Conservation (phyloP, 106 monocot genomes). For the Apostasia shenzhenica region DNA sequence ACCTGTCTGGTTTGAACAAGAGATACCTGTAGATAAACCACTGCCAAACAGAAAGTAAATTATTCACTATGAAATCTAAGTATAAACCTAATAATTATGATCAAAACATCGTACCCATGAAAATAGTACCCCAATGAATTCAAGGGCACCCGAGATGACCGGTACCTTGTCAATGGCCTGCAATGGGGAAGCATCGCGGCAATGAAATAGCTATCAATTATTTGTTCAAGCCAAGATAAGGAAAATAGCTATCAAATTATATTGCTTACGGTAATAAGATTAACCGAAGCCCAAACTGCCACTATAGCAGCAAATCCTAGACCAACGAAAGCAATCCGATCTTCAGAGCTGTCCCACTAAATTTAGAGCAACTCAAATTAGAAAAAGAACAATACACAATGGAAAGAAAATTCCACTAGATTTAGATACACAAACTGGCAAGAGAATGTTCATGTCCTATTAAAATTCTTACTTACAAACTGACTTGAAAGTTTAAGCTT, state of each 20-base stretch:
- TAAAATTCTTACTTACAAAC: neutral
- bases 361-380: slow-evolving; percentile 8
- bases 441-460: neutral
- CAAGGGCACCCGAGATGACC: slow-evolving; percentile 43
- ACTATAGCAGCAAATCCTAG: slow-evolving; percentile 75
- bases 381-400: neutral
- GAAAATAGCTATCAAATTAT: neutral
- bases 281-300: slow-evolving; percentile 65
- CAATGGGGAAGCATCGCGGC: slow-evolving; percentile 2
- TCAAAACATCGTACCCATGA: slow-evolving; percentile 45
- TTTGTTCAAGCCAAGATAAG: neutral
- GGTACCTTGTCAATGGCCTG: slow-evolving; percentile 87
- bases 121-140: slow-evolving; percentile 78
- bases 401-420: neutral
- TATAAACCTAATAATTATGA: neutral
- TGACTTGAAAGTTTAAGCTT: neutral
- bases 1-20: slow-evolving; percentile 94
- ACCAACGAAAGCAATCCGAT: slow-evolving; percentile 70
- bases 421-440: neutral
- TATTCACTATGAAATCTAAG: neutral
- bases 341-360: slow-evolving; percentile 68
- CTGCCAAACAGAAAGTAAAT: slow-evolving; percentile 31
- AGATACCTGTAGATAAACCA: slow-evolving; percentile 86
- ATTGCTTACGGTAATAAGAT: slow-evolving; percentile 52
- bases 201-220: neutral